phyloP scores from a whole-genome alignment of 2,329 filamentous ascomycete species.

The Paradendryphiella salina region DNA sequence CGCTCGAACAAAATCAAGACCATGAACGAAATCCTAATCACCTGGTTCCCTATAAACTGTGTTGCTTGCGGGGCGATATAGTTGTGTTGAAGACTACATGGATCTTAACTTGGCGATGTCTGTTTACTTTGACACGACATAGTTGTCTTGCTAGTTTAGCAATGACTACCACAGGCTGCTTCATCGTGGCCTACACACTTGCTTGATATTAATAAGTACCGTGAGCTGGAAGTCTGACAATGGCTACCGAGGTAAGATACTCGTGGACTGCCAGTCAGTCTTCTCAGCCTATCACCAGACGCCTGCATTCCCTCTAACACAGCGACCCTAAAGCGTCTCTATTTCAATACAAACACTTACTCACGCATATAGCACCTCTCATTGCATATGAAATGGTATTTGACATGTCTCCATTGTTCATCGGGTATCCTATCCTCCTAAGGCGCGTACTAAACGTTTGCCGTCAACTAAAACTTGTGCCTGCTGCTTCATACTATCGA shows the following conservation, averaged over 20 bases:
- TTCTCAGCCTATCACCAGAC: neutral
- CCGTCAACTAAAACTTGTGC: neutral
- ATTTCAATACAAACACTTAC: neutral
- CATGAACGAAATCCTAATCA: neutral
- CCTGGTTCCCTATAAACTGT: no score
- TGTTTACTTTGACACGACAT: neutral
- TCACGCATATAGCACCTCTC: neutral
- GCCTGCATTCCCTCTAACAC: neutral
- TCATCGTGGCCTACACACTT: no score
- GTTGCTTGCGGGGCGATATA: neutral
- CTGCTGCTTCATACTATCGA: neutral
- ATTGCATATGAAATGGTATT: neutral
- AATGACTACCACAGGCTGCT: neutral
- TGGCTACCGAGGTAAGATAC: neutral
- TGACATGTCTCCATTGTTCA: neutral
- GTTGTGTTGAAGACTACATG: no score
- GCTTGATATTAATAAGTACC: neutral
- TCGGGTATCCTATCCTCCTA: slow-evolving; percentile 1
- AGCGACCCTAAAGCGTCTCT: neutral
- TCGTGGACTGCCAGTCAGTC: neutral
- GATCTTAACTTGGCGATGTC: no score
- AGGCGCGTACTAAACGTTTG: neutral
- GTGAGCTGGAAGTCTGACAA: neutral
- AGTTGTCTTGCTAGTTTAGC: neutral
- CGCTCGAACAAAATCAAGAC: slow-evolving; percentile 7